Percentiles rank a stretch among this genome's conserved stretches.
These are phyloP conservation scores for Apiospora aurea DNA, from an alignment of 2,329 filamentous ascomycete genomes.

Conservation along the genomic window DNA sequence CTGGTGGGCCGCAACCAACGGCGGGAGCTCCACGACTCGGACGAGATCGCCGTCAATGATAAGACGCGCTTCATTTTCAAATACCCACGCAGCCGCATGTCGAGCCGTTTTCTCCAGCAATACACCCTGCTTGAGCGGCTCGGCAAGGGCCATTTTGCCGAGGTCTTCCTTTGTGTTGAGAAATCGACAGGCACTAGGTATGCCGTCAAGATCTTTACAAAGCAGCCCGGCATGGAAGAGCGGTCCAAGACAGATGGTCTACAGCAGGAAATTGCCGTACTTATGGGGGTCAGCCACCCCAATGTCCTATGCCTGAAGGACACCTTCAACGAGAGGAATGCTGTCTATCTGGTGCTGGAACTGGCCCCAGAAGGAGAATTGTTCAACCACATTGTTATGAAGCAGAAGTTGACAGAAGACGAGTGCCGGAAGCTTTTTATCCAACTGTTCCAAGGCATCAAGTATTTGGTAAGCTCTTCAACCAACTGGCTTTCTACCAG, in stretches of 20 bases:
- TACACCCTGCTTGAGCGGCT: conserved; percentile 86
- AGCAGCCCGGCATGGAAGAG: conserved; percentile 81
- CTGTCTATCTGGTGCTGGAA: conserved; percentile 90
- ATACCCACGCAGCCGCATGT: conserved; percentile 78
- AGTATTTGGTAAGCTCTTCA: conserved; percentile 78
- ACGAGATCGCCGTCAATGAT: conserved; percentile 88
- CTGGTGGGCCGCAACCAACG: conserved; percentile 91
- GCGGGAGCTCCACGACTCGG: conserved; percentile 85
- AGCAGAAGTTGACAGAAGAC: conserved; percentile 83
- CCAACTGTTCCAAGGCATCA: conserved; percentile 91
- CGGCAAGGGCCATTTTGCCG: conserved; percentile 94
- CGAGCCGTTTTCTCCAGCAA: conserved; percentile 83
- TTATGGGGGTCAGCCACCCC: conserved; percentile 97
- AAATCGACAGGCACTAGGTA: conserved; percentile 82
- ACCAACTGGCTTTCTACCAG: not conserved
- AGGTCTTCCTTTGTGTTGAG: conserved; percentile 90
- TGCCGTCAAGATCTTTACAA: conserved; percentile 95
- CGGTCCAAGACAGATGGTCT: conserved; percentile 83
- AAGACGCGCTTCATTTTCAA: conserved; percentile 90
- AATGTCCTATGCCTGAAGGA: conserved; percentile 93
- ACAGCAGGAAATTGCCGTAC: conserved; percentile 93
- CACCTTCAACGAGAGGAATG: conserved; percentile 89
- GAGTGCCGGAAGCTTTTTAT: conserved; percentile 88
- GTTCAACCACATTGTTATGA: conserved; percentile 93
- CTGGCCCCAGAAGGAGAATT: conserved; percentile 91